These are phyloP conservation scores for Truncatella angustata DNA, from an alignment of 2,329 filamentous ascomycete genomes.

Conservation along the genomic window DNA sequence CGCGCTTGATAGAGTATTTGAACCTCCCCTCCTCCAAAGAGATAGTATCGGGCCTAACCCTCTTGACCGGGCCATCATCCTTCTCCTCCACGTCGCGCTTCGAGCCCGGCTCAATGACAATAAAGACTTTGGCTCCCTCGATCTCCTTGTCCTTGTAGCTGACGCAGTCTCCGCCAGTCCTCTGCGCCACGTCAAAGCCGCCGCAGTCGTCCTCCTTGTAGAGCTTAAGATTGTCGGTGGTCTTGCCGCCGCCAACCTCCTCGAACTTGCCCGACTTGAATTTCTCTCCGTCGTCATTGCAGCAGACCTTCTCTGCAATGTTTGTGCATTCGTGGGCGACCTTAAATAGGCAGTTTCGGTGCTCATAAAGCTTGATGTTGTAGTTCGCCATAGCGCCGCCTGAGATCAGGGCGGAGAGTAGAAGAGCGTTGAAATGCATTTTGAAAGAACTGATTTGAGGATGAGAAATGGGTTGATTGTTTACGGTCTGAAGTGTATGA, in stretches of 20 bases:
- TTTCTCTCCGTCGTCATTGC: not conserved
- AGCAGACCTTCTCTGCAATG: not conserved
- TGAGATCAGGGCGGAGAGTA: not conserved
- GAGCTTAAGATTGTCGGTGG: not conserved
- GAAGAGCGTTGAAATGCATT: not conserved
- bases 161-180: not conserved
- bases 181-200: not conserved
- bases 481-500: not conserved
- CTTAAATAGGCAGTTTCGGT: not conserved
- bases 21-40: not conserved
- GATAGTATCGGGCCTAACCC: not conserved
- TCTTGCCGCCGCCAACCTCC: not conserved
- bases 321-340: not conserved
- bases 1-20: not conserved
- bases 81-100: not conserved
- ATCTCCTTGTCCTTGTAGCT: not conserved
- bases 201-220: not conserved
- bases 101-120: not conserved
- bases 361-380: constrained; percentile 2
- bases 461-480: not conserved
- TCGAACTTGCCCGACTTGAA: not conserved
- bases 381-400: not conserved
- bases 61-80: not conserved
- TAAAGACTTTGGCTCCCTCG: not conserved
- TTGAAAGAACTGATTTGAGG: not conserved